Conservation (phyloP, 768 basidiomycete species). For the Tylopilus rubrobrunneus region DNA sequence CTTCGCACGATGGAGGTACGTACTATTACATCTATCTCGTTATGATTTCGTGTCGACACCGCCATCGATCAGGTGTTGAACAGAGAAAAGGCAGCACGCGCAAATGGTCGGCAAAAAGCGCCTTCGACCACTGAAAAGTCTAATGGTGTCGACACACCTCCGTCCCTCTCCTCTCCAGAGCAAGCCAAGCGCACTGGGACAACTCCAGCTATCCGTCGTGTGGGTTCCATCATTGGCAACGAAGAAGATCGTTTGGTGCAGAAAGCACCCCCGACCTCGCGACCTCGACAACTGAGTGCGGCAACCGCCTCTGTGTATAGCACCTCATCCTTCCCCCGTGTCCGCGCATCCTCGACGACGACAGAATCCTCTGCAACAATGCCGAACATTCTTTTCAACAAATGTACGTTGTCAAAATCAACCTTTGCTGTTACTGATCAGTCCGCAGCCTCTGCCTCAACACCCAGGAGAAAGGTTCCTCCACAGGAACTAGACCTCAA, state of each 20-base stretch:
- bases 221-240: constrained; percentile 63
- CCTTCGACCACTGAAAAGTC: constrained; percentile 22
- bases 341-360: constrained; percentile 32
- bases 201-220: constrained; percentile 48
- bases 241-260: constrained; percentile 39
- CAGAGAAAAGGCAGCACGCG: constrained; percentile 59
- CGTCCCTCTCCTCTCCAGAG: constrained; percentile 18
- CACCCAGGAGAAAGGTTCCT: constrained; percentile 20
- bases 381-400: constrained; percentile 18
- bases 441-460: constrained; percentile 19
- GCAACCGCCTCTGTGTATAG: constrained; percentile 36
- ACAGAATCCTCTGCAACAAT: constrained; percentile 23
- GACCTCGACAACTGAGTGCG: constrained; percentile 45
- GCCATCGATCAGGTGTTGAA: constrained; percentile 53
- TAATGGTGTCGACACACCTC: constrained; percentile 14
- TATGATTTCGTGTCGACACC: constrained; percentile 10
- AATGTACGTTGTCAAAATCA: constrained; percentile 27
- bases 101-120: constrained; percentile 27
- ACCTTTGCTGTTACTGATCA: constrained; percentile 30
- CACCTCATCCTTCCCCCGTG: constrained; percentile 25
- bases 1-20: constrained; percentile 90
- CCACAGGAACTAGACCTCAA: constrained; percentile 30
- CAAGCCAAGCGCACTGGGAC: constrained; percentile 30
- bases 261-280: constrained; percentile 36
- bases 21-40: constrained; percentile 21